Evolutionary conservation across 495 filamentous ascomycete genomes (phyloP).

Genomic region (Aspergillus sclerotioniger): DNA sequence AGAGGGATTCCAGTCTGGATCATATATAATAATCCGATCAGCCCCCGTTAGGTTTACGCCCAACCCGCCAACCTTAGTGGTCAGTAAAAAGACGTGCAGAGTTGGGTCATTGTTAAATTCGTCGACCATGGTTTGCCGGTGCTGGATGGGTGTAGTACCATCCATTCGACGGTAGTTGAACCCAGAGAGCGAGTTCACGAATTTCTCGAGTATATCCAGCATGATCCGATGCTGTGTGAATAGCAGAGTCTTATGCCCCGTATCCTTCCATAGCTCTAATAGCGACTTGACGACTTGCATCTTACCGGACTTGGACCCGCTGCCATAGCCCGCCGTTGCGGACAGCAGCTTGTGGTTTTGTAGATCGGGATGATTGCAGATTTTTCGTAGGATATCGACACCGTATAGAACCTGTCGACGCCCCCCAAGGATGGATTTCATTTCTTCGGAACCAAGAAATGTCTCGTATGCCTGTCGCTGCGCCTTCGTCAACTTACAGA

Average conservation of each 20-base stretch:
- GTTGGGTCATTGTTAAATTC: constrained; percentile 81
- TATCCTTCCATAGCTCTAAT: constrained; percentile 78
- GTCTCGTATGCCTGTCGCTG: constrained; percentile 74
- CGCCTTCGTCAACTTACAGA: constrained; percentile 80
- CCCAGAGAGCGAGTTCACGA: constrained; percentile 60
- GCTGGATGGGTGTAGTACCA: constrained; percentile 78
- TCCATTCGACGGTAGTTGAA: constrained; percentile 90
- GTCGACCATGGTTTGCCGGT: constrained; percentile 80
- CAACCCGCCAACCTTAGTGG: constrained; percentile 91
- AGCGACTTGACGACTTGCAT: constrained; percentile 89
- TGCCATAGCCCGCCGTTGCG: constrained; percentile 67
- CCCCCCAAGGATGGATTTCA: constrained; percentile 70
- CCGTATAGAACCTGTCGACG: constrained; percentile 79
- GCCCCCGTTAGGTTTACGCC: constrained; percentile 94
- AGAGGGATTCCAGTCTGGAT: constrained; percentile 97
- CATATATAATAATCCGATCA: constrained; percentile 93
- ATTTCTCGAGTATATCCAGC: constrained; percentile 87
- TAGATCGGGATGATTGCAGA: constrained; percentile 95
- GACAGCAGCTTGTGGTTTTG: constrained; percentile 61
- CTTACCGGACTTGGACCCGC: constrained; percentile 76
- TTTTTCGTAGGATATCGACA: constrained; percentile 89
- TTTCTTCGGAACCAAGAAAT: constrained; percentile 81
- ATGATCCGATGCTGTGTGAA: constrained; percentile 91
- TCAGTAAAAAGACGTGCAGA: constrained; percentile 85
- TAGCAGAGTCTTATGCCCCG: constrained; percentile 85